Evolutionary conservation across 306 rosid genomes (phyloP).

Genomic region (Rosa rugosa): DNA sequence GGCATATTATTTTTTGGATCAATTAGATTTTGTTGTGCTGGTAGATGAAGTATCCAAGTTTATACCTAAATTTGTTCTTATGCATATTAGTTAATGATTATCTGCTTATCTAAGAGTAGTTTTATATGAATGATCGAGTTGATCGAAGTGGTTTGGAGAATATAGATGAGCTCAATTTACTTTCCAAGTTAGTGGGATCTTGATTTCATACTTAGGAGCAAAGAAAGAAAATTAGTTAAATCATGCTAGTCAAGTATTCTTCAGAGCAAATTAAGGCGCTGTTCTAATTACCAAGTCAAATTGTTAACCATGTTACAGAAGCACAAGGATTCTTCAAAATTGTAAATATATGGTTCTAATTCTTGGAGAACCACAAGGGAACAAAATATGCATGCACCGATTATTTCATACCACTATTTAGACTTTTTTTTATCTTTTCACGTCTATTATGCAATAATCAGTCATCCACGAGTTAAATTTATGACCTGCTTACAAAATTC

Average conservation of each 20-base stretch:
- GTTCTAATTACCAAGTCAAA: background rate
- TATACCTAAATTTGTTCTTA: conserved; percentile 39
- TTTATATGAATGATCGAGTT: conserved; percentile 25
- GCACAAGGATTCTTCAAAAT: background rate
- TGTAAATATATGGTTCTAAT: background rate
- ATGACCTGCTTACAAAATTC: too few relatives aligned
- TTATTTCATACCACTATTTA: too few relatives aligned
- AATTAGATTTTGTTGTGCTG: conserved; percentile 19
- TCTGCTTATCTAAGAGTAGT: conserved; percentile 17
- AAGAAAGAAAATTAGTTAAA: background rate
- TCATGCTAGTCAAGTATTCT: background rate
- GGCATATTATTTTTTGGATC: background rate
- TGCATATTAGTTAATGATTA: background rate
- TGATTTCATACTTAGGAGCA: background rate
- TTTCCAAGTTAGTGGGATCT: background rate
- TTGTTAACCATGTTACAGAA: background rate
- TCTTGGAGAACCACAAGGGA: background rate
- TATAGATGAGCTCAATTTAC: background rate
- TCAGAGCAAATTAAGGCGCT: background rate
- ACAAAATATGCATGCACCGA: too few relatives aligned
- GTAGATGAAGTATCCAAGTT: conserved; percentile 27
- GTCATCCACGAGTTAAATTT: too few relatives aligned
- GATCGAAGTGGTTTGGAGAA: conserved; percentile 17
- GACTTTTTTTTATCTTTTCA: too few relatives aligned
- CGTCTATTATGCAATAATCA: too few relatives aligned